Base-by-base conservation (phyloP, 768 basidiomycete genomes). In the Lactarius trivialis region DNA sequence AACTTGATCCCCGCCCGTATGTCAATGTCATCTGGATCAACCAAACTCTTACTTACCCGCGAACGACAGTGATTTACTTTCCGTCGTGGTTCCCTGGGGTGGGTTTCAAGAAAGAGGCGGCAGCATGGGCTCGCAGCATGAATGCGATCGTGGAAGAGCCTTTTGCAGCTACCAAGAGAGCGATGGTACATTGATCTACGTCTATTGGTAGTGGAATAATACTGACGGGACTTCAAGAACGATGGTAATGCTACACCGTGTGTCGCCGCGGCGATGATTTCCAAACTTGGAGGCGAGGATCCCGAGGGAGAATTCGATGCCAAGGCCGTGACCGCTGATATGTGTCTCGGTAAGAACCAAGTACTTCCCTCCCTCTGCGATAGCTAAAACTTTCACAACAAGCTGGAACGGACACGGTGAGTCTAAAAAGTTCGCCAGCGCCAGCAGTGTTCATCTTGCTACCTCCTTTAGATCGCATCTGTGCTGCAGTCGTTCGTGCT, bases 1-100 rank as follows among this genome's bases (percentile, higher is more conserved):
- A 81, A 83, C 58, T 58, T 65, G n/a, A 61, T 74, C 33, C 72
- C 73, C n/a, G 57, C 68, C 37, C 66, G 73, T 73, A 57, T 41
- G 72, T 70, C 30, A 15, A 15, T 0, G 8, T 39, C 15, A 56
- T n/a, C n/a, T n/a, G 8, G 24, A 57, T 51, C 49, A 19, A 55
- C 52, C 58, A 36, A 24, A 19, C 30, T 43, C 28, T 43, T 49
- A 12, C 56, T 65, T 7, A 55, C 50, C 5, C 48, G 37, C 28
- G 45, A 21, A 24, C 19, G 17, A 17, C 51, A 68, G 65, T 71
- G 49, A 60, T 65, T 50, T 56, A 69, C 52, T 56, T 69, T 24
- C 70, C 68, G 28, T 56, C 66, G 32, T 72, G 71, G 71, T 66
- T 71, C 45, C 71, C 71, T 33, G 70, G 70, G 26, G 69, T 64